Base-by-base conservation (phyloP, 2,329 filamentous ascomycete species). In the Stachybotrys elegans region DNA sequence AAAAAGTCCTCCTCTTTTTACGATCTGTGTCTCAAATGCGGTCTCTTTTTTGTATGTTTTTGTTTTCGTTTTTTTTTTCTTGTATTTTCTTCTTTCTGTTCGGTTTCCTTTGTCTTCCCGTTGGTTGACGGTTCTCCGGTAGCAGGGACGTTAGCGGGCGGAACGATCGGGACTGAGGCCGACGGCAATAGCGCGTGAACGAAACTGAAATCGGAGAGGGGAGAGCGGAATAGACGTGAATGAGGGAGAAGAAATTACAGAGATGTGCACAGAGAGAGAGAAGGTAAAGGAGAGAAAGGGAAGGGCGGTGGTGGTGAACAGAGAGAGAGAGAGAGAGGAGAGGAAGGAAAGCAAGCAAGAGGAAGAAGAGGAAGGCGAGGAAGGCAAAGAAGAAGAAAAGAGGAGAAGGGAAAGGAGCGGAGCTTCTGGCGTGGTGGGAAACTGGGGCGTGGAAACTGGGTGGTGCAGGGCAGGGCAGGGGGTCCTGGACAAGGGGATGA, bases 361-460 rank as follows among this genome's bases (percentile, higher is more conserved):
- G 57, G 57, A 51, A 61, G 57, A 59, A 55, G 60, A 57, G 57
- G 54, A 53, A 55, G 50, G 55, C 61, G 54, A 61, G 55, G 58
- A 55, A 54, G 45, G 50, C 51, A 54, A 53, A 54, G 51, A 55
- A 52, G 54, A 58, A 52, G 55, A 57, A 55, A 58, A 52, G 52
- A 55, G 53, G 54, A 54, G 57, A 57, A 55, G 56, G 52, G 55
- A 52, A 47, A 55, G 48, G n/a, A n/a, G n/a, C n/a, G n/a, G n/a
- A n/a, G n/a, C n/a, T n/a, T n/a, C n/a, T n/a, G n/a, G n/a, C n/a
- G n/a, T n/a, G n/a, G n/a, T n/a, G n/a, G n/a, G n/a, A n/a, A n/a
- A n/a, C n/a, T n/a, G n/a, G n/a, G n/a, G n/a, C n/a, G n/a, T n/a
- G n/a, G n/a, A n/a, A n/a, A n/a, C n/a, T n/a, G n/a, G n/a, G n/a